Conservation (phyloP, 345 rosid genomes). For the Gossypium herbaceum region DNA sequence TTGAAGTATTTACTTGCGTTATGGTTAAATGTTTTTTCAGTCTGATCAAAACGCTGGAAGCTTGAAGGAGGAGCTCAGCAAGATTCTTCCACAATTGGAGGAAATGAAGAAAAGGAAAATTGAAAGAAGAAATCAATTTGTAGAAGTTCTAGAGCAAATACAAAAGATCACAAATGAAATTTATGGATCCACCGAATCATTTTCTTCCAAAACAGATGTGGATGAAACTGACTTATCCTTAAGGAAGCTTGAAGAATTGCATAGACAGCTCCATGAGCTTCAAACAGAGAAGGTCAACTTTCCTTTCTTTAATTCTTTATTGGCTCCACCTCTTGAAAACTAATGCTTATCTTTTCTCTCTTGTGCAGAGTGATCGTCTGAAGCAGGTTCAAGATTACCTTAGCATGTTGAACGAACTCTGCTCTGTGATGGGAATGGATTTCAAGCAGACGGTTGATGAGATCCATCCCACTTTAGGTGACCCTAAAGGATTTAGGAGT, state of each 20-base stretch:
- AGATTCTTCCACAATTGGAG: constrained; percentile 74
- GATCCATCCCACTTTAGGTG: constrained; percentile 55
- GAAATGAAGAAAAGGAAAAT: constrained; percentile 77
- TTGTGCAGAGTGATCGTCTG: constrained; percentile 59
- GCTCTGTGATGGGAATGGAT: constrained; percentile 77
- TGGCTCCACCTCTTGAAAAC: neutral
- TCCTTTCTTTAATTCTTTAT: constrained; percentile 2
- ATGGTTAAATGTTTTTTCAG: constrained; percentile 31
- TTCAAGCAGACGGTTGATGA: constrained; percentile 47
- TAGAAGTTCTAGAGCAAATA: constrained; percentile 56
- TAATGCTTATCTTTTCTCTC: constrained; percentile 6
- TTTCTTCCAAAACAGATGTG: constrained; percentile 26
- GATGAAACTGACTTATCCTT: constrained; percentile 78
- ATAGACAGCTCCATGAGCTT: constrained; percentile 54
- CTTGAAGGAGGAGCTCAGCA: constrained; percentile 77
- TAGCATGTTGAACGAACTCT: constrained; percentile 41
- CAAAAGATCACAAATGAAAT: constrained; percentile 54
- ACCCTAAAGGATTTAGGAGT: constrained; percentile 46
- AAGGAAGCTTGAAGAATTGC: constrained; percentile 74
- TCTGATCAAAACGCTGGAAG: constrained; percentile 70
- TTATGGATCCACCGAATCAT: constrained; percentile 37
- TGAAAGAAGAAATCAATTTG: constrained; percentile 79
- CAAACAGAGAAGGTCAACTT: constrained; percentile 68
- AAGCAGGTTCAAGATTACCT: constrained; percentile 54
- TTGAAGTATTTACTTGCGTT: constrained; percentile 8